A percentile compares a stretch with the other conserved stretches of the same genome.
These are phyloP conservation scores for Aspergillus japonicus DNA, from an alignment of 2,329 filamentous ascomycete species.

Conservation along the genomic window DNA sequence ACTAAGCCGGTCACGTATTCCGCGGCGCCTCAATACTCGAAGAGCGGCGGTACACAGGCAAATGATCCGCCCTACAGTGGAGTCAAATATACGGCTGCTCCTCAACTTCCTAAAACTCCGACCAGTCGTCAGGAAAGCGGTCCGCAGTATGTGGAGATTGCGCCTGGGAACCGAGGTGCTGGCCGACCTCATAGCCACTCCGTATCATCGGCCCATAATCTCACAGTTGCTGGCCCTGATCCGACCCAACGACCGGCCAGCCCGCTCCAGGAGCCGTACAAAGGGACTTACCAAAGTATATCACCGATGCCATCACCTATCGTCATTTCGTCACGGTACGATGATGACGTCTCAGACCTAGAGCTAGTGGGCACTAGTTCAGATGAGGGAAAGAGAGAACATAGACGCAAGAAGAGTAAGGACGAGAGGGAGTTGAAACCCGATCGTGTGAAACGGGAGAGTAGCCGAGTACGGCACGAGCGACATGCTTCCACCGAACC, in stretches of 20 bases:
- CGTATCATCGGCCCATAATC: constrained; percentile 40
- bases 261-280: constrained; percentile 87
- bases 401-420: constrained; percentile 26
- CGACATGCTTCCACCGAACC: constrained; percentile 34
- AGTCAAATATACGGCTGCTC: constrained; percentile 17
- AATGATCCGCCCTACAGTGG: constrained; percentile 11
- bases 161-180: constrained; percentile 27
- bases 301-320: constrained; percentile 89
- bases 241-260: constrained; percentile 65
- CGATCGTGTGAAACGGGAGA: constrained; percentile 26
- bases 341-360: constrained; percentile 55
- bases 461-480: constrained; percentile 25
- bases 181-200: constrained; percentile 36
- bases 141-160: constrained; percentile 36
- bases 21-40: constrained; percentile 28
- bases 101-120: constrained; percentile 22
- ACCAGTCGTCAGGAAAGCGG: constrained; percentile 25
- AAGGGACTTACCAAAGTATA: constrained; percentile 88
- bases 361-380: constrained; percentile 43
- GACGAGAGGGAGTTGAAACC: constrained; percentile 32
- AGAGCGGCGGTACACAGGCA: constrained; percentile 9
- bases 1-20: constrained; percentile 27
- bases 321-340: constrained; percentile 57
- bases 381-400: constrained; percentile 29
- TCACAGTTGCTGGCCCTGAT: constrained; percentile 36